phyloP scores from a whole-genome alignment of 78 protist genomes.

The Dictyostelium discoideum region DNA sequence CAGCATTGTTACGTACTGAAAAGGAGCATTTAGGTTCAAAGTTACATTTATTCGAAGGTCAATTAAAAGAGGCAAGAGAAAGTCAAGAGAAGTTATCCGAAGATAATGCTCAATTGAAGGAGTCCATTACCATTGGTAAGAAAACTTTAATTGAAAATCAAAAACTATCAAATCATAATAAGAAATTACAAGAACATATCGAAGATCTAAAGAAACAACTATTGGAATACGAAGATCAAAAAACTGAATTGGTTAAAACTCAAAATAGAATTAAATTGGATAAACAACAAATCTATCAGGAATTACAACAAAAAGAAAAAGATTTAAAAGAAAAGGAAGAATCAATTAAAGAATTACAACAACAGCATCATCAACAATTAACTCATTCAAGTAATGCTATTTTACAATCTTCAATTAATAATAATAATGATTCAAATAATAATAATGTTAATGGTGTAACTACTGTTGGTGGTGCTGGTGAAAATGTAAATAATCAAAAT shows the following conservation, averaged over 20 bases:
- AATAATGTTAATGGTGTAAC: background rate
- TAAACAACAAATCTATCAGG: background rate
- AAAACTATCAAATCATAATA: constrained; percentile 19
- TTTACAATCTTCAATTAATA: background rate
- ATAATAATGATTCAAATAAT: too few species aligned
- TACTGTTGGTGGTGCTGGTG: background rate
- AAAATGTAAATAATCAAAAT: background rate
- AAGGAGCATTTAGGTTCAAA: constrained; percentile 57
- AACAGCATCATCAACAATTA: background rate
- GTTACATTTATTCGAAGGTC: constrained; percentile 57
- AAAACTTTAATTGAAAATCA: constrained; percentile 61
- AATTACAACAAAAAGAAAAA: background rate
- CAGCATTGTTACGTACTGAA: constrained; percentile 16
- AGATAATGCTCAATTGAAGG: constrained; percentile 65
- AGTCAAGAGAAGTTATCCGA: constrained; percentile 64
- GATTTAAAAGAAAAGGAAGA: background rate
- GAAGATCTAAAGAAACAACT: constrained; percentile 31
- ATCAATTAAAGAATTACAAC: background rate
- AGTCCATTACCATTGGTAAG: constrained; percentile 48
- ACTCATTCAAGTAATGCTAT: background rate
- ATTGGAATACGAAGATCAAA: background rate
- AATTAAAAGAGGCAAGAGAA: constrained; percentile 51
- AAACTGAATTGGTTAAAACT: background rate
- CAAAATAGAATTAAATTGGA: constrained; percentile 21
- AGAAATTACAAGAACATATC: constrained; percentile 31